Conservation (phyloP, 2,329 filamentous ascomycete genomes). For the Paradendryphiella salina region DNA sequence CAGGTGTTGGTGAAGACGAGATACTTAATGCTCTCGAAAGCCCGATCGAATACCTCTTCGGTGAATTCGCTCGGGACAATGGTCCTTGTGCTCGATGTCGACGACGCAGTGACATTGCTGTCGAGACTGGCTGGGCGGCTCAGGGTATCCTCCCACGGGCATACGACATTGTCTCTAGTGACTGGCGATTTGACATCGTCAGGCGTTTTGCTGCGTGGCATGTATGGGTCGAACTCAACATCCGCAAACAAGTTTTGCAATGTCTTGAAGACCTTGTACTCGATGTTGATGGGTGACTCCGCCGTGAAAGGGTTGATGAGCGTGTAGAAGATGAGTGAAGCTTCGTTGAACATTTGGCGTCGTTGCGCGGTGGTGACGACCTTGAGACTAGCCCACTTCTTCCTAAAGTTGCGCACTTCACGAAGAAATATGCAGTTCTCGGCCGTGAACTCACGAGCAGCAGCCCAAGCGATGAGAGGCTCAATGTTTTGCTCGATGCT, state of each 20-base stretch:
- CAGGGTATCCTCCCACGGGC: conserved; percentile 45
- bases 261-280: conserved; percentile 46
- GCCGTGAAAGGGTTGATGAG: conserved; percentile 46
- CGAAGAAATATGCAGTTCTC: conserved; percentile 47
- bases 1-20: conserved; percentile 47
- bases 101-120: conserved; percentile 31
- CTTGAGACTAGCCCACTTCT: conserved; percentile 37
- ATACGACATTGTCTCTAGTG: conserved; percentile 42
- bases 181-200: conserved; percentile 29
- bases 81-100: conserved; percentile 27
- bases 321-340: conserved; percentile 45
- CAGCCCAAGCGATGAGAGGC: conserved; percentile 43
- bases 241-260: conserved; percentile 38
- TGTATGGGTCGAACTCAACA: conserved; percentile 45
- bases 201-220: conserved; percentile 32
- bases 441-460: conserved; percentile 44
- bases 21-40: conserved; percentile 47
- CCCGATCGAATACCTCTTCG: conserved; percentile 40
- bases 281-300: conserved; percentile 46
- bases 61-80: conserved; percentile 45
- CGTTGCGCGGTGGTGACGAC: conserved; percentile 39
- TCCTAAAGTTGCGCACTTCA: conserved; percentile 46
- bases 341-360: conserved; percentile 45
- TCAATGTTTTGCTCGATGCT: conserved; percentile 44
- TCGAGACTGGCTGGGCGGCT: conserved; percentile 40